Evolutionary conservation across 179 eudicot genomes (phyloP), one percentile per base, ranked within the genome.

Genomic region (Spinacia oleracea): DNA sequence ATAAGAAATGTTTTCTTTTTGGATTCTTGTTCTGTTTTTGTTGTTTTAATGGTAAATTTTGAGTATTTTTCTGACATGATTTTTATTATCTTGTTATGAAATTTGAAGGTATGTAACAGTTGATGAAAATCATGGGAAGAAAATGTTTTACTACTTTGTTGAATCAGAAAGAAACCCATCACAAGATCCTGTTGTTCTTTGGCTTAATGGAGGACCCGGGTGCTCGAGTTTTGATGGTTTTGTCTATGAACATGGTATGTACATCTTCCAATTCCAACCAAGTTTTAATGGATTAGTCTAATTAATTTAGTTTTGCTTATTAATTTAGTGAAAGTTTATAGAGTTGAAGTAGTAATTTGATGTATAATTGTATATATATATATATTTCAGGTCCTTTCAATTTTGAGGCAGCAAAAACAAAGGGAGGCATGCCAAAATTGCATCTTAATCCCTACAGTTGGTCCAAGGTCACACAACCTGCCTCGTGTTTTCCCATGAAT

Each of bases 181-280:
- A 7, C 71, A 82, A 40, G 99, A 96, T 83, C 99, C 99, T 65
- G 88, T 96, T 71, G 98, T 96, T 81, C 91, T 96, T 23, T 96
- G 99, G 99, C 99, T 96, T 34, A 96, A 96, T 83, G 99, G 99
- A 3, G 99, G 98, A 27, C 99, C 99, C 5, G 99, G 99, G 3
- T 96, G 99, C 89, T 96, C 98, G 29, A 96, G 99, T 85, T 92
- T 96, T 40, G 99, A 96, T 89, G 99, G 96, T n/a, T 96, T 94
- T 48, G 91, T 96, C 53, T 96, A 94, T 76, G 99, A 96, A 75
- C 96, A 94, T 75, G 99, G 99, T 92, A 91, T 58, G 23, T n/a
- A n/a, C n/a, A n/a, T 16, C 70, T 75, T 74, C 32, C 18, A 10
- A n/a, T n/a, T 75, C 25, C 51, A 71, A 43, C 10, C 14, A 20